Base-by-base conservation (phyloP, 306 rosid genomes). In the Nissolia schottii region DNA sequence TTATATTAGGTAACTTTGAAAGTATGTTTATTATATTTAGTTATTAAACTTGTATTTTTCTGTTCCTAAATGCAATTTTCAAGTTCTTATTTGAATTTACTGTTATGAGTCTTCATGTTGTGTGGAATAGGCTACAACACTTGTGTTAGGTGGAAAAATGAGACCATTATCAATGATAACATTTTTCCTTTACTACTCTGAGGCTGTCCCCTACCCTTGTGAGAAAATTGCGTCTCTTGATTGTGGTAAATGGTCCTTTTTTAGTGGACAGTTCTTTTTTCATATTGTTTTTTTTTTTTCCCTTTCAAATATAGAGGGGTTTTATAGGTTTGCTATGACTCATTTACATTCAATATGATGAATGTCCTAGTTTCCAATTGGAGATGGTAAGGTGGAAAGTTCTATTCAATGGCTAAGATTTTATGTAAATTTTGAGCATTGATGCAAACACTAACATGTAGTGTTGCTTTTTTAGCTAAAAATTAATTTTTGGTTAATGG, bases 1-100 rank as follows among this genome's bases (percentile, higher is more conserved):
- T 73, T 45, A 16, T 45, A n/a, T 73, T 34, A 70, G 77, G 37
- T 65, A 5, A 72, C 62, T 67, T 37, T 63, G 32, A 35, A 62
- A 48, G 76, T 32, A 22, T 71, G 46, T 16, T 27, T 58, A 64
- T 54, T 53, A 7, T 63, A 43, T 64, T 24, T 64, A 32, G 53
- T 29, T 40, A 38, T 64, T 14, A 37, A 57, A 45, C 69, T 38
- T 25, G 27, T 22, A 7, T 48, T 55, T n/a, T 64, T 72, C 31
- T 73, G 49, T 49, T 25, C 24, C 20, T 5, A 18, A 15, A 34
- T 64, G 64, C 55, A 23, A 14, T n/a, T 23, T 34, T 25, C 11
- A 23, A 15, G 28, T 16, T 24, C 9, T 34, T 25, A 15, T 62
- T 40, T 20, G 3, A 20, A 4, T 22, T 16, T 45, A 22, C 64